phyloP scores from a whole-genome alignment of 352 stramenopile species.

The Pythium sukuiense region DNA sequence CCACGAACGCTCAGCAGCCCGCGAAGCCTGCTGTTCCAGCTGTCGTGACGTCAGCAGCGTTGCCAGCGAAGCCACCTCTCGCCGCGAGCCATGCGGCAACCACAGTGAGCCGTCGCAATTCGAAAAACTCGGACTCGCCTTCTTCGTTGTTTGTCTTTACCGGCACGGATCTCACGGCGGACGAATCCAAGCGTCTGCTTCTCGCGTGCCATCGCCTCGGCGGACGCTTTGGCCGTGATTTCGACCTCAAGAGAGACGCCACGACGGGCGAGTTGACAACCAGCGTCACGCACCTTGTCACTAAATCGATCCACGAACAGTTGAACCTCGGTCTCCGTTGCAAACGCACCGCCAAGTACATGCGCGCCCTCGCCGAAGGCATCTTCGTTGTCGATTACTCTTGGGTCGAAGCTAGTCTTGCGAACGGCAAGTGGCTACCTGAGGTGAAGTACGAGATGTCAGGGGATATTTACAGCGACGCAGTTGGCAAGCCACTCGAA shows the following conservation, averaged over 20 bases:
- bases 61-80: not conserved
- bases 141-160: constrained; percentile 39
- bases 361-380: constrained; percentile 76
- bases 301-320: constrained; percentile 46
- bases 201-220: constrained; percentile 60
- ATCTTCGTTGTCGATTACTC: constrained; percentile 74
- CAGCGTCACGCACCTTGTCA: constrained; percentile 78
- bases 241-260: constrained; percentile 61
- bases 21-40: not conserved
- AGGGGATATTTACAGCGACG: constrained; percentile 80
- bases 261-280: constrained; percentile 40
- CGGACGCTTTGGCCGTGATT: constrained; percentile 70
- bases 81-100: not conserved
- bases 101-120: not conserved
- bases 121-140: constrained; percentile 1
- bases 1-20: not conserved
- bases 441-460: constrained; percentile 76
- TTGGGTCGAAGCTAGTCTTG: constrained; percentile 71
- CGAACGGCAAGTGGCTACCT: constrained; percentile 58
- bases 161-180: constrained; percentile 53
- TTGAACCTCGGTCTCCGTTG: constrained; percentile 41
- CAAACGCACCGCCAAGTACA: constrained; percentile 85
- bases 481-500: constrained; percentile 67
- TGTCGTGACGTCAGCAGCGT: not conserved
- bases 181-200: constrained; percentile 56